phyloP scores from a whole-genome alignment of 805 yeast genomes.

The Wickerhamiella azyma region DNA sequence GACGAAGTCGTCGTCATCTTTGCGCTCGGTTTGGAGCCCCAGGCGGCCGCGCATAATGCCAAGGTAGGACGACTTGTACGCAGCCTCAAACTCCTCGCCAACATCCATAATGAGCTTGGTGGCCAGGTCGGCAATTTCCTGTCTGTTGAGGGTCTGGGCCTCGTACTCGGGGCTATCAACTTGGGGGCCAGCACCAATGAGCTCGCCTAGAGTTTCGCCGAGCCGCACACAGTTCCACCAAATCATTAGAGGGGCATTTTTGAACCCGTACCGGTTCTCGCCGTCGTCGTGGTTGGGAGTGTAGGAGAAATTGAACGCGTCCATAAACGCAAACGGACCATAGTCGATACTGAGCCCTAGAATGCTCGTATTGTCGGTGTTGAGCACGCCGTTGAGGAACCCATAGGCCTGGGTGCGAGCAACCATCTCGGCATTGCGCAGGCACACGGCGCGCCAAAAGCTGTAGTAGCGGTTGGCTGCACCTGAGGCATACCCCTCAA shows the following conservation, averaged over 20 bases:
- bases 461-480: conserved; percentile 39
- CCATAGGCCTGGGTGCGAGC: conserved; percentile 89
- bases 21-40: conserved; percentile 40
- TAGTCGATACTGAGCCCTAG: conserved; percentile 80
- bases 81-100: conserved; percentile 49
- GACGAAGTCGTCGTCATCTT: conserved; percentile 30
- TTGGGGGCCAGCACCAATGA: conserved; percentile 58
- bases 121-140: conserved; percentile 38
- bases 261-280: conserved; percentile 55
- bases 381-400: conserved; percentile 83
- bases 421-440: conserved; percentile 60
- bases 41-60: conserved; percentile 48
- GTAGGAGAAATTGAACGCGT: conserved; percentile 62
- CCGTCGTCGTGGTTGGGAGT: conserved; percentile 88
- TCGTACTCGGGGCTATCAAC: conserved; percentile 34
- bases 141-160: conserved; percentile 36
- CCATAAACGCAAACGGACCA: conserved; percentile 91
- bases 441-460: conserved; percentile 55
- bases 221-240: conserved; percentile 88
- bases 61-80: conserved; percentile 46
- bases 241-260: conserved; percentile 71
- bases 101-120: conserved; percentile 54
- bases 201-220: conserved; percentile 71
- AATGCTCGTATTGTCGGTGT: conserved; percentile 89
- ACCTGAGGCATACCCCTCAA: conserved; percentile 20